A percentile compares a stretch with the other conserved stretches of the same genome.
Conservation (phyloP, 306 rosid species). For the Trifolium dubium region DNA sequence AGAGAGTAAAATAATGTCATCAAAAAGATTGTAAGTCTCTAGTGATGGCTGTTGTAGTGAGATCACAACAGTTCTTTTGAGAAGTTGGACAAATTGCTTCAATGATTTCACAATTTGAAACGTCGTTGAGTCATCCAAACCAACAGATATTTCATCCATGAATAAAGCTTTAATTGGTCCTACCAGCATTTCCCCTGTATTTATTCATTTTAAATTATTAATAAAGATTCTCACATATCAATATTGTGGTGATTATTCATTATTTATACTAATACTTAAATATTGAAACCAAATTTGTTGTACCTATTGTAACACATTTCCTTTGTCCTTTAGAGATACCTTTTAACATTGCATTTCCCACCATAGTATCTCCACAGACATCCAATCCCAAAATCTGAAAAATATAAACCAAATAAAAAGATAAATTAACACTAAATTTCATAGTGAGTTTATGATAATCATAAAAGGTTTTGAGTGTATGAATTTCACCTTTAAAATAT, state of each 20-base stretch:
- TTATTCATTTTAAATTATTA: neutral
- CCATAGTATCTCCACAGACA: slow-evolving; percentile 56
- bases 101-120: slow-evolving; percentile 56
- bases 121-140: slow-evolving; percentile 66
- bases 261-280: neutral
- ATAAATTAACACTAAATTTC: neutral
- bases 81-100: slow-evolving; percentile 7
- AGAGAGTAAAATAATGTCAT: slow-evolving; percentile 1
- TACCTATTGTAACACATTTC: slow-evolving; percentile 64
- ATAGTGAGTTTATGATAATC: neutral
- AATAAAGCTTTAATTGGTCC: slow-evolving; percentile 63
- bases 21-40: neutral
- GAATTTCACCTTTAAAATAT: slow-evolving; percentile 60
- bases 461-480: neutral
- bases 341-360: slow-evolving; percentile 54
- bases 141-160: slow-evolving; percentile 72
- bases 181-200: slow-evolving; percentile 61
- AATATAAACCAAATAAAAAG: neutral
- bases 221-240: neutral
- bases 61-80: neutral
- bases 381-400: slow-evolving; percentile 60
- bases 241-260: neutral
- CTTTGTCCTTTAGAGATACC: slow-evolving; percentile 69
- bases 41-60: neutral
- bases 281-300: neutral